Evolutionary conservation across 495 filamentous ascomycete species (phyloP), one percentile per base, ranked within the genome.

Genomic region (Penicillium egyptiacum): DNA sequence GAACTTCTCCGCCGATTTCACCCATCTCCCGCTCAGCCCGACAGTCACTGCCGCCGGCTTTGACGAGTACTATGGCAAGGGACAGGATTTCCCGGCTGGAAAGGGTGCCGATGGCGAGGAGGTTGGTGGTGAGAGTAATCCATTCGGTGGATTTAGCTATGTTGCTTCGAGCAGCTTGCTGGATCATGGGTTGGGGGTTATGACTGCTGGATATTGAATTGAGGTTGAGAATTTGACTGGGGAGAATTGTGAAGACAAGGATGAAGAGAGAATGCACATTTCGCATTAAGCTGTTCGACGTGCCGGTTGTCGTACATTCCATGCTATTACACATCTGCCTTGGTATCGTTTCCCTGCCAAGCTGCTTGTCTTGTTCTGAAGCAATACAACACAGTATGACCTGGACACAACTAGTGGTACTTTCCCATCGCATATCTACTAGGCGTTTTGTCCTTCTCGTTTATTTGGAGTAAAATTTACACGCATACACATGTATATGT

Each of bases 61-160:
- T 30, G 73, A 74, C 23, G 71, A 76, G 30, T 47, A 73, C 62
- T 61, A 74, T 62, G 51, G 75, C 67, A 47, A 63, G 57, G 41
- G 70, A 64, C 68, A 60, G 64, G 43, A 47, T 55, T 55, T 35
- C 41, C 53, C 53, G 2, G 43, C 20, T 4, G 33, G 49, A 1
- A 55, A 33, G 20, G 31, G 14, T 4, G 16, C 42, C 1, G 28
- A 54, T 19, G 19, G 3, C 9, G 20, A 46, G 5, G 53, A 30
- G 10, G 25, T 48, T 19, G 73, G 57, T 17, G 35, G 2, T 8
- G 84, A 83, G 61, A 81, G 84, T 39, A 83, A 97, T 72, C 84
- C 84, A 1, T 98, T 98, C 75, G 91, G 92, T 16, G 94, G 95
- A 2, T 98, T 98, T 69, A 96, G 91, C 73, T 98, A 89, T 71